A percentile compares a stretch with the other conserved stretches of the same genome.
These are phyloP conservation scores for Alternaria sp. DNA, from an alignment of 2,329 filamentous ascomycete species.

Conservation along the genomic window DNA sequence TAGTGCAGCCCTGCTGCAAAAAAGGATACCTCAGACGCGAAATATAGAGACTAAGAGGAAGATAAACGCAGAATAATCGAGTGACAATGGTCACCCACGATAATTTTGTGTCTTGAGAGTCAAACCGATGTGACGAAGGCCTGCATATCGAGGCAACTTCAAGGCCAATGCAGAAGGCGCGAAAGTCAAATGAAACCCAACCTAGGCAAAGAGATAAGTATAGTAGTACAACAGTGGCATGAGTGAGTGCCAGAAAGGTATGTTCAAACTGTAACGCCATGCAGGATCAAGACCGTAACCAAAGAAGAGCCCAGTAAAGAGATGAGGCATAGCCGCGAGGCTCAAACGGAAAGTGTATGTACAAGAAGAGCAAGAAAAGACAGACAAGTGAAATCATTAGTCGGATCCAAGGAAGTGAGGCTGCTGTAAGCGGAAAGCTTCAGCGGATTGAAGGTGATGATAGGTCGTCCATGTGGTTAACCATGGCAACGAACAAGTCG, in stretches of 20 bases:
- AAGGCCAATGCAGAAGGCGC: neutral
- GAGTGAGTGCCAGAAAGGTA: slow-evolving; percentile 2
- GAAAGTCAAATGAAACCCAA: neutral
- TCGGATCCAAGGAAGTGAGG: slow-evolving; percentile 25
- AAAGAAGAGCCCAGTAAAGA: neutral
- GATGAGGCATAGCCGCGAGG: slow-evolving; percentile 6
- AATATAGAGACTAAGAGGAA: neutral
- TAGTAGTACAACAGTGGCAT: slow-evolving; percentile 6
- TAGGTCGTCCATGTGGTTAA: slow-evolving; percentile 74
- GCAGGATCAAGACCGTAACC: neutral
- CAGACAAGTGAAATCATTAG: neutral
- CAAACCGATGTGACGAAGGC: neutral
- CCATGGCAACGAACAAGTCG: slow-evolving; percentile 90
- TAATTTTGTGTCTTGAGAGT: neutral
- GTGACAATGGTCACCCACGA: neutral
- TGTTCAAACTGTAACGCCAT: neutral
- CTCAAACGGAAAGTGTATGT: slow-evolving; percentile 7
- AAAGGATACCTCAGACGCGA: neutral
- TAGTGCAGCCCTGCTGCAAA: neutral
- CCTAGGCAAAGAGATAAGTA: neutral
- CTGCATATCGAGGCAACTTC: slow-evolving; percentile 1
- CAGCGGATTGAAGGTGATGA: slow-evolving; percentile 7
- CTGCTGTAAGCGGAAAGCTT: slow-evolving; percentile 10
- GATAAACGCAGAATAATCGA: neutral
- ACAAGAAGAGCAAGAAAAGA: neutral